These are phyloP conservation scores for Ogataea ramenticola DNA, from an alignment of 805 yeast genomes.

Conservation along the genomic window DNA sequence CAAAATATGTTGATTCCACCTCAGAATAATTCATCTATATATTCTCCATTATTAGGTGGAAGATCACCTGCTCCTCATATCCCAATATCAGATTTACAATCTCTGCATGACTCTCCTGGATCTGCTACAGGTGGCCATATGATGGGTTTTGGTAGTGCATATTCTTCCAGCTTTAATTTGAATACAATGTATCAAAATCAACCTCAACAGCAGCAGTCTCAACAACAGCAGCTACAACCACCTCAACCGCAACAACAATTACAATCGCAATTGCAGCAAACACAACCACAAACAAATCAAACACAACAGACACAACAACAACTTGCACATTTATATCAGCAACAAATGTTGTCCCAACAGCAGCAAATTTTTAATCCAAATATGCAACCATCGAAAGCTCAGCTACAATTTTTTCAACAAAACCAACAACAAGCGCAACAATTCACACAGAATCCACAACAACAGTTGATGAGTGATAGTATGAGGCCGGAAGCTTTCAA, in stretches of 20 bases:
- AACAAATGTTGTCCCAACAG: not conserved
- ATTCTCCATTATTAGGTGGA: not conserved
- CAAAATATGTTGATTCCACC: not conserved
- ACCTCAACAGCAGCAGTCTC: not conserved
- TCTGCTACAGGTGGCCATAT: too few relatives aligned
- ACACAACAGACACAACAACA: not conserved
- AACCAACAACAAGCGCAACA: not conserved
- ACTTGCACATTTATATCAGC: not conserved
- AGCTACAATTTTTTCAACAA: not conserved
- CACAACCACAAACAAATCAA: not conserved
- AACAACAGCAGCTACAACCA: not conserved
- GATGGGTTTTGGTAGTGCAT: too few relatives aligned
- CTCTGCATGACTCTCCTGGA: not conserved
- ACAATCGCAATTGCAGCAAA: not conserved
- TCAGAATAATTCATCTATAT: not conserved
- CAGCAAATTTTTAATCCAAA: not conserved
- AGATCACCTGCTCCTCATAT: not conserved
- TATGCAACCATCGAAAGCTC: not conserved
- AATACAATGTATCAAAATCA: not conserved
- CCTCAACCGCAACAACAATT: not conserved
- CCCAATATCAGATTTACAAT: not conserved
- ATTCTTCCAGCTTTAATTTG: too few relatives aligned
- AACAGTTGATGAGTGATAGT: too few relatives aligned
- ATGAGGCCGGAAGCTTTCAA: too few relatives aligned
- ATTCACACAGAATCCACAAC: too few relatives aligned